Base-by-base conservation (phyloP, 2,329 filamentous ascomycete genomes). In the Verticillium nubilum region DNA sequence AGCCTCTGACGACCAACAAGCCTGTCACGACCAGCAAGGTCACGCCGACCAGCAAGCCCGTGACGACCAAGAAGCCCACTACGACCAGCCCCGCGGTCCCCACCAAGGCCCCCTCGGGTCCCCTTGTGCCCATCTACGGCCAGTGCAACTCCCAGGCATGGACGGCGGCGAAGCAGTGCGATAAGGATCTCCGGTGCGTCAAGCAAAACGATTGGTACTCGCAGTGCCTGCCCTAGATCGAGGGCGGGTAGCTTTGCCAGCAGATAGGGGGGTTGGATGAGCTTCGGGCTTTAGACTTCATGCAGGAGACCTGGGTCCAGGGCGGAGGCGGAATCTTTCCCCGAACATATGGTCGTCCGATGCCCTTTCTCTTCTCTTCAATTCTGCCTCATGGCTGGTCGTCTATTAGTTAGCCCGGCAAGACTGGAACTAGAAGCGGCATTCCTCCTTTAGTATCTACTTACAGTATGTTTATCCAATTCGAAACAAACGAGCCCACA, bases 191-290 rank as follows among this genome's bases (percentile, higher is more conserved):
- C 54, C 75, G 67, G 23, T 79, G 76, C 70, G 69, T 63, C 31
- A 68, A 68, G 57, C 52, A 68, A 60, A 79, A 78, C 66, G 67
- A 70, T 56, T 79, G 67, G 64, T 79, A 78, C 69, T 73, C 59
- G 42, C 76, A 79, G 67, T 79, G 76, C 65, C 59, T 75, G 63
- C 78, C 69, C 10, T 28, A 68, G 28, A 27, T 29, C 17, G 54
- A 53, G n/a, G n/a, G 19, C 7, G n/a, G 17, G 4, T 47, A 47
- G 42, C 3, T 10, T n/a, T n/a, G 42, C 5, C n/a, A 4, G 42
- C n/a, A 6, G 2, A 19, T 47, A 5, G 13, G n/a, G 19, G n/a
- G 42, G 7, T 23, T 10, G 42, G 19, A 10, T n/a, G 9, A 19
- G 42, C 42, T 47, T 47, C 7, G 23, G 42, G 7, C 19, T 23